phyloP scores from a whole-genome alignment of 2,329 filamentous ascomycete genomes.

The Colletotrichum ledebouriae region DNA sequence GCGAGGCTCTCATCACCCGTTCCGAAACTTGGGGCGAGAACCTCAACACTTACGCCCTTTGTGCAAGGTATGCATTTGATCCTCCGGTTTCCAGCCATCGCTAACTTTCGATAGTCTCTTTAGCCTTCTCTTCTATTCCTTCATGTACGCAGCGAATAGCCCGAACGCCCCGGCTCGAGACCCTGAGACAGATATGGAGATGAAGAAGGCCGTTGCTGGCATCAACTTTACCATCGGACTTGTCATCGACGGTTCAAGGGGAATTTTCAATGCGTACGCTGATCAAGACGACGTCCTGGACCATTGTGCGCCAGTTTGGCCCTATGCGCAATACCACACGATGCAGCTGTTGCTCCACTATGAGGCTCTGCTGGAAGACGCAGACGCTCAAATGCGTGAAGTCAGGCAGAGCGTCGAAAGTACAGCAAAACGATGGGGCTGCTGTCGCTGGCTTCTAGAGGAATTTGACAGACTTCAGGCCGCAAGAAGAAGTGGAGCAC shows the following conservation, averaged over 20 bases:
- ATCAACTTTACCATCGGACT: slow-evolving; percentile 55
- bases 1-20: slow-evolving; percentile 53
- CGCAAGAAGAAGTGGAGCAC: slow-evolving; percentile 25
- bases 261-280: slow-evolving; percentile 52
- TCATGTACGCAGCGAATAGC: slow-evolving; percentile 47
- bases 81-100: not conserved
- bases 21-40: slow-evolving; percentile 52
- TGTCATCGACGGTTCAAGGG: slow-evolving; percentile 52
- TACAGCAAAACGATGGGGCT: slow-evolving; percentile 52
- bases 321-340: slow-evolving; percentile 52
- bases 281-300: slow-evolving; percentile 50
- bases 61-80: slow-evolving; percentile 48
- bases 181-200: slow-evolving; percentile 47
- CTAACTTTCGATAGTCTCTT: slow-evolving; percentile 46
- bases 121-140: slow-evolving; percentile 52
- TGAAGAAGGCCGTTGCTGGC: slow-evolving; percentile 53
- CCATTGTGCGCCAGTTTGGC: slow-evolving; percentile 52
- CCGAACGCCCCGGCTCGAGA: slow-evolving; percentile 42
- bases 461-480: slow-evolving; percentile 37
- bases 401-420: slow-evolving; percentile 52
- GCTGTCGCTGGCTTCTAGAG: slow-evolving; percentile 46
- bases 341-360: slow-evolving; percentile 52
- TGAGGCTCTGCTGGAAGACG: slow-evolving; percentile 51
- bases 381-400: slow-evolving; percentile 50
- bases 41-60: slow-evolving; percentile 53